Evolutionary conservation across 495 filamentous ascomycete species (phyloP), one percentile per base, ranked within the genome.

Genomic region (Xylaria cubensis): DNA sequence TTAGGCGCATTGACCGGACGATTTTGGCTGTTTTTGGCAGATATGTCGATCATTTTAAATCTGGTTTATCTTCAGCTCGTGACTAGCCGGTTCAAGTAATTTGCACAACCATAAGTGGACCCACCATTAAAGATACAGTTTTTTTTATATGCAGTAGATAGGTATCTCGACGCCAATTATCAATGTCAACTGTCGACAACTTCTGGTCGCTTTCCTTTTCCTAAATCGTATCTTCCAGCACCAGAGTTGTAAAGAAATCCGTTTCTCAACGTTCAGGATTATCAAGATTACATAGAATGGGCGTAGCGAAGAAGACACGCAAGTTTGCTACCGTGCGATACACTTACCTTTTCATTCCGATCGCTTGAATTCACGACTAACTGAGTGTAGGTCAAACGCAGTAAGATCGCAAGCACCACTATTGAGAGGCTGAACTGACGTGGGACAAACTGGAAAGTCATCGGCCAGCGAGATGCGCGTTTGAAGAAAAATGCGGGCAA

Each of bases 391-490:
- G 70, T 72, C 62, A 72, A 72, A 61, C 70, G 70, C 36, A 61
- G 70, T 72, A 67, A 59, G 70, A 32, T 29, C 19, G 19, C 19
- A 41, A 17, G 12, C 24, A n/a, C 24, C 36, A 13, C 8, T 34
- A 10, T 50, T 17, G 21, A 51, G 48, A 44, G 46, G 21, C 7
- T 50, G 19, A 13, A 51, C 69, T 71, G 48, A 71, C 69, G 34
- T 64, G 15, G 21, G n/a, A 34, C 5, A 32, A 56, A 12, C 55
- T 36, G 34, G 9, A 71, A 36, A 69, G 79, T 90, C 63, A 90
- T 89, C 77, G 89, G 88, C 59, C 86, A 88, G 64, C 86, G 83
- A 36, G 91, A 92, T 78, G 86, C 89, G 26, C 85, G 90, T 21
- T 78, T 90, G 9, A 89, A 89, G 72, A 82, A 88, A 74, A 88